Evolutionary conservation across 345 rosid species (phyloP), one percentile per base, ranked within the genome.

Genomic region (Lagerstroemia speciosa): DNA sequence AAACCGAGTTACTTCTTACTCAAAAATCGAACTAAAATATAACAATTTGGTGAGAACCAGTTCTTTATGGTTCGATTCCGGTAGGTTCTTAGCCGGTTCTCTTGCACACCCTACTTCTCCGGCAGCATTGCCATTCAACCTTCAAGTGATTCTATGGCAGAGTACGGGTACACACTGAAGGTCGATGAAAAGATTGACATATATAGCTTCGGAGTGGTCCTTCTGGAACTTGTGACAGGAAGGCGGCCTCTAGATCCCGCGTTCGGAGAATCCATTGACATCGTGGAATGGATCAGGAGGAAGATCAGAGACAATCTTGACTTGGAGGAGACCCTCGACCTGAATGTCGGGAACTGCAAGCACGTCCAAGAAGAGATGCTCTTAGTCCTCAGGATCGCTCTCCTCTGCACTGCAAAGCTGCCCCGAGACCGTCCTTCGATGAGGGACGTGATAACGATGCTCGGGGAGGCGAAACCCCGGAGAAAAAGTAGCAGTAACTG

Each of bases 361-460:
- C 85, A 86, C 69, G 97, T 93, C 40, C 96, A 86, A 79, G 97
- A 91, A 77, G 97, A 91, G 88, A 93, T 93, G 97, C 87, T 91
- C 15, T 67, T 93, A 38, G 97, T 93, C 37, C 84, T 89, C 62
- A 86, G 88, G 34, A 87, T 89, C 41, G 97, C 97, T 50, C 87
- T 93, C 78, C 80, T 89, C 17, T 93, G 96, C 76, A 89, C 96
- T 0, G 86, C 97, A 1, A 91, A 87, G 81, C 94, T 84, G 62
- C 96, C 98, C 31, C 89, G 78, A 77, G 97, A 91, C 65, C 86
- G 97, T 72, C 98, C 98, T 4, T 87, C 97, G 0, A 93, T 89
- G 95, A 86, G 90, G 73, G 93, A 89, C 66, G 98, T 85, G 41
- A 78, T 89, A 69, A 85, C 96, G 7, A 93, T 93, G 98, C 94